Conservation (phyloP, 2,329 filamentous ascomycete species). For the Ascosphaera acerosa region DNA sequence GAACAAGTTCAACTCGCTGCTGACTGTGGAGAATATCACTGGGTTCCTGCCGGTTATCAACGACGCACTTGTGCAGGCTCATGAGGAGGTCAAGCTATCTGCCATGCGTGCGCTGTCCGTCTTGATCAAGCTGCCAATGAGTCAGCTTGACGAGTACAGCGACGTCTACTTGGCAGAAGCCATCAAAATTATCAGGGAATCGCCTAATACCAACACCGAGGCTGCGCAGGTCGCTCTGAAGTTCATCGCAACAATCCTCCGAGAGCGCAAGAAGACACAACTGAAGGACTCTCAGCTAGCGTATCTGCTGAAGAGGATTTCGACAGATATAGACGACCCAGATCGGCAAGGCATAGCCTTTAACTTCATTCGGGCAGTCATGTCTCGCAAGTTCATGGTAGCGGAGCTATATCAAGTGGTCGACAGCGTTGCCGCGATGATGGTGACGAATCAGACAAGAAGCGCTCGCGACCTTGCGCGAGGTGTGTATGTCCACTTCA, state of each 20-base stretch:
- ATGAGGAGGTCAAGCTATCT: constrained; percentile 82
- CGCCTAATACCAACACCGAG: constrained; percentile 56
- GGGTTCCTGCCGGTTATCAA: constrained; percentile 78
- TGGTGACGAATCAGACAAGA: constrained; percentile 88
- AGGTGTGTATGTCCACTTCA: constrained; percentile 78
- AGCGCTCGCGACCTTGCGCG: constrained; percentile 68
- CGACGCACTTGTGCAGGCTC: constrained; percentile 56
- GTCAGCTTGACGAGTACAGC: constrained; percentile 39
- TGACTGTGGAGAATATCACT: constrained; percentile 52
- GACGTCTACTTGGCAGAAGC: constrained; percentile 69
- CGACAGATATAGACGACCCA: constrained; percentile 76
- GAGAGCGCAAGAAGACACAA: constrained; percentile 49
- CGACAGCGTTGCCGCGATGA: constrained; percentile 69
- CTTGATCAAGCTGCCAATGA: constrained; percentile 61
- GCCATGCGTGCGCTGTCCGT: constrained; percentile 64
- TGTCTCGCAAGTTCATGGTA: constrained; percentile 65
- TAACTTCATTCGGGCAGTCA: constrained; percentile 70
- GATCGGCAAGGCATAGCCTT: constrained; percentile 83
- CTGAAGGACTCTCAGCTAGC: constrained; percentile 65
- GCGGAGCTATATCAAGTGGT: constrained; percentile 75
- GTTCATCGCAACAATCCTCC: constrained; percentile 58
- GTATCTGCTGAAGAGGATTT: constrained; percentile 54
- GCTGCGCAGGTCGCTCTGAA: constrained; percentile 73
- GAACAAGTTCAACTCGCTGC: constrained; percentile 58
- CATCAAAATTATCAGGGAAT: constrained; percentile 51